phyloP scores from a whole-genome alignment of 2,329 filamentous ascomycete genomes.

The Neocucurbitaria cava region DNA sequence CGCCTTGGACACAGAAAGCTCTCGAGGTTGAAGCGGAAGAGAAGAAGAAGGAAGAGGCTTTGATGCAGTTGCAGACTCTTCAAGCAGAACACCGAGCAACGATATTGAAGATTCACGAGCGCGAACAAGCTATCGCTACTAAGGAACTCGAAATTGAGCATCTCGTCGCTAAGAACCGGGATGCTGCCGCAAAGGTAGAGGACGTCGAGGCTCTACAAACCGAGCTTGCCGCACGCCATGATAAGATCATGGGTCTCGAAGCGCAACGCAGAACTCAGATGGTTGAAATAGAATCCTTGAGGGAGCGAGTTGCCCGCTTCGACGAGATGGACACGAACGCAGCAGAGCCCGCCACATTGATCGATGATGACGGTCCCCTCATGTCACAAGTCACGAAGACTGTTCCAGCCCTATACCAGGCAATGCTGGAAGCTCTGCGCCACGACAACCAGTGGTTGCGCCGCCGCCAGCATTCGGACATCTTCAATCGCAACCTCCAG shows the following conservation, averaged over 20 bases:
- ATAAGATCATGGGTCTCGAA: conserved; percentile 29
- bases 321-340: conserved; percentile 11
- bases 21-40: conserved; percentile 84
- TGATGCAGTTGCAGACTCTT: conserved; percentile 81
- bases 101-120: conserved; percentile 68
- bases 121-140: conserved; percentile 77
- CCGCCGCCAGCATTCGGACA: conserved; percentile 26
- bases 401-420: conserved; percentile 20
- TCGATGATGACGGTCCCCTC: no score
- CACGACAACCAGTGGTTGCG: conserved; percentile 42
- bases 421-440: conserved; percentile 32
- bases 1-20: conserved; percentile 85
- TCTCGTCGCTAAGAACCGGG: conserved; percentile 68
- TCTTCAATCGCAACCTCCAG: conserved; percentile 21
- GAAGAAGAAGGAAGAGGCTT: conserved; percentile 78
- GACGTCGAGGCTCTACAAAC: conserved; percentile 27
- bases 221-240: conserved; percentile 26
- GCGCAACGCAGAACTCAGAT: conserved; percentile 22
- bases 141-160: conserved; percentile 81
- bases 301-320: conserved; percentile 15
- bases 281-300: conserved; percentile 25
- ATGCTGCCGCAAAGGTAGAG: conserved; percentile 34
- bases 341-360: conserved; percentile 1
- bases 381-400: conserved; percentile 13
- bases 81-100: conserved; percentile 82